Evolutionary conservation across 371 early-diverging fungal genomes (phyloP).

Genomic region (Coemansia sp.): DNA sequence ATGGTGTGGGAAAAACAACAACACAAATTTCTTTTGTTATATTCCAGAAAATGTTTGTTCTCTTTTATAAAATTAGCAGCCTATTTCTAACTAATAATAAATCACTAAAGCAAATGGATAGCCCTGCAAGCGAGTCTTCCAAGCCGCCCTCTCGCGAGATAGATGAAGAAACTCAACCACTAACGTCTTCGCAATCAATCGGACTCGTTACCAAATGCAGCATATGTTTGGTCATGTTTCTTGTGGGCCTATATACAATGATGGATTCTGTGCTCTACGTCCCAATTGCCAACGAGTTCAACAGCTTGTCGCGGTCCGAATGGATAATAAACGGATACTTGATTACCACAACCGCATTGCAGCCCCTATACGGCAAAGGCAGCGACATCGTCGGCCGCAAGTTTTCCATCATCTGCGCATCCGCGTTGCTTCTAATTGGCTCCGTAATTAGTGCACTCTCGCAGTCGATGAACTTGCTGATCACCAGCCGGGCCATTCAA

Average conservation of each 20-base stretch:
- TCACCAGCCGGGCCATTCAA: slow-evolving; percentile 68
- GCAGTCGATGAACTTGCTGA: slow-evolving; percentile 62
- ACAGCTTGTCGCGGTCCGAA: slow-evolving; percentile 57
- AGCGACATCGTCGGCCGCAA: slow-evolving; percentile 71
- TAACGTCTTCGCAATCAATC: slow-evolving; percentile 20
- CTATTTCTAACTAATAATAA: neutral
- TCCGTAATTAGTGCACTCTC: slow-evolving; percentile 57
- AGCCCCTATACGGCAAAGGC: slow-evolving; percentile 70
- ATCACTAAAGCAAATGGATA: neutral
- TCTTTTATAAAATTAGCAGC: too few species aligned
- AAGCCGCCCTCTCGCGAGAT: neutral
- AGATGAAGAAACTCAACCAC: neutral
- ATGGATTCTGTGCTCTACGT: slow-evolving; percentile 75
- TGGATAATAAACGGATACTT: slow-evolving; percentile 77
- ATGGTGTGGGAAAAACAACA: neutral
- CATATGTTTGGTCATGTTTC: slow-evolving; percentile 56
- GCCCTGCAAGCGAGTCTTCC: neutral
- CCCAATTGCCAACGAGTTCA: slow-evolving; percentile 64
- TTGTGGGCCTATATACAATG: slow-evolving; percentile 65
- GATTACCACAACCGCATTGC: slow-evolving; percentile 70
- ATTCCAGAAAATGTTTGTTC: too few species aligned
- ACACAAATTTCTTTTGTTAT: neutral
- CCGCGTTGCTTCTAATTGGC: slow-evolving; percentile 54
- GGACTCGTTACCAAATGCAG: slow-evolving; percentile 5
- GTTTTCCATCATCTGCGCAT: slow-evolving; percentile 53